Evolutionary conservation across 306 rosid species (phyloP).

Genomic region (Medicago truncatula): DNA sequence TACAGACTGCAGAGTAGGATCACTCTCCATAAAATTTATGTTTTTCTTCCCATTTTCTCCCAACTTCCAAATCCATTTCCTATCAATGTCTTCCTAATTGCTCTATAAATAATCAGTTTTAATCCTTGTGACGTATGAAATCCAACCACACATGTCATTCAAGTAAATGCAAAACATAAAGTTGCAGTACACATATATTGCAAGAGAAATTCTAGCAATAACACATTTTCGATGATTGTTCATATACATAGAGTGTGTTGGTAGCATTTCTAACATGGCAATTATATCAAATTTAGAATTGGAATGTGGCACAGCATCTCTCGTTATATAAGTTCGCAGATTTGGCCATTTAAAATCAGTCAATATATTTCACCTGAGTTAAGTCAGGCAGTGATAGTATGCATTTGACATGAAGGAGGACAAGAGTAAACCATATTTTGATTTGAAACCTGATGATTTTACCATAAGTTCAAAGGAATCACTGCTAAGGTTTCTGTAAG

Average conservation of each 20-base stretch:
- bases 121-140: not conserved
- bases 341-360: conserved; percentile 1
- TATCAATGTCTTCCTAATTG: not conserved
- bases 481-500: not conserved
- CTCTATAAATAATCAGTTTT: not conserved
- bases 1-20: too few relatives aligned
- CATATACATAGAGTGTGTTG: not conserved
- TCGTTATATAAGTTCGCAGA: not conserved
- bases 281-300: not conserved
- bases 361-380: not conserved
- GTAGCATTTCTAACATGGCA: not conserved
- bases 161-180: not conserved
- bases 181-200: not conserved
- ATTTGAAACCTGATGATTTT: not conserved
- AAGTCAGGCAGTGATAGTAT: not conserved
- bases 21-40: too few relatives aligned
- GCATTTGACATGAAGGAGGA: not conserved
- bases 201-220: not conserved
- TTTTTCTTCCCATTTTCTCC: not conserved
- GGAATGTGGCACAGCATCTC: not conserved
- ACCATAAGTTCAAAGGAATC: not conserved
- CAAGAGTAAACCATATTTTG: not conserved
- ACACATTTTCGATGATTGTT: not conserved
- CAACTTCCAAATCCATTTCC: not conserved
- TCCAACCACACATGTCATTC: not conserved